Base-by-base conservation (phyloP, 2,329 filamentous ascomycete species). In the Calonectria pseudoturangicola region DNA sequence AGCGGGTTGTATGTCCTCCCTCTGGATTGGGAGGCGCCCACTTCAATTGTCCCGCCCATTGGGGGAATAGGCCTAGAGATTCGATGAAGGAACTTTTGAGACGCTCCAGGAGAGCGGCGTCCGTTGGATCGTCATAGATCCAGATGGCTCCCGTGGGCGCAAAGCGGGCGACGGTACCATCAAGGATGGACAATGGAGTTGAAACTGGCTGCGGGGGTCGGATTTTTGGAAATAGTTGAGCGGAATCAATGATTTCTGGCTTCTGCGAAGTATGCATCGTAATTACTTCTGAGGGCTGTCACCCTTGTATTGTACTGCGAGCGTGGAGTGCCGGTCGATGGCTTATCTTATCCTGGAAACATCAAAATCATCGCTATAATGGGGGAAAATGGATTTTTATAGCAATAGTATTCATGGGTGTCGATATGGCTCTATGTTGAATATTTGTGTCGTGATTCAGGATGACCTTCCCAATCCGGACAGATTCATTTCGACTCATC, bases 401-500 rank as follows among this genome's bases (percentile, higher is more conserved):
- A 41, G 15, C 15, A 2, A 18, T 7, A 4, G 13, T 16, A 27
- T 41, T 58, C 7, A 6, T 13, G 36, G 9, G n/a, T 9, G 10
- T 27, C 3, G 4, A 60, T 18, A 41, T 41, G 13, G 13, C 21
- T 41, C 41, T 18, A 43, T 27, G 25, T 18, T 41, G 54, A 27
- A 15, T 8, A 7, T 2, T 13, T 41, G 25, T 41, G 21, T 27
- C 54, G 33, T 60, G 33, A 60, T 41, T 16, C 8, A 39, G 21
- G 21, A 5, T 25, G n/a, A 41, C 54, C 54, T 60, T 60, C 54
- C 54, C 36, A n/a, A 60, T 60, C 7, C 3, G 54, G 54, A 60
- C 3, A 18, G 54, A 60, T 41, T 41, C 54, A 60, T 60, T 60
- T 41, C 54, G 54, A 60, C 54, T 60, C 54, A 60, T 60, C 33